Percentiles rank a stretch among this genome's conserved stretches.
These are phyloP conservation scores for Daldinia decipiens DNA, from an alignment of 495 filamentous ascomycete genomes.

Conservation along the genomic window DNA sequence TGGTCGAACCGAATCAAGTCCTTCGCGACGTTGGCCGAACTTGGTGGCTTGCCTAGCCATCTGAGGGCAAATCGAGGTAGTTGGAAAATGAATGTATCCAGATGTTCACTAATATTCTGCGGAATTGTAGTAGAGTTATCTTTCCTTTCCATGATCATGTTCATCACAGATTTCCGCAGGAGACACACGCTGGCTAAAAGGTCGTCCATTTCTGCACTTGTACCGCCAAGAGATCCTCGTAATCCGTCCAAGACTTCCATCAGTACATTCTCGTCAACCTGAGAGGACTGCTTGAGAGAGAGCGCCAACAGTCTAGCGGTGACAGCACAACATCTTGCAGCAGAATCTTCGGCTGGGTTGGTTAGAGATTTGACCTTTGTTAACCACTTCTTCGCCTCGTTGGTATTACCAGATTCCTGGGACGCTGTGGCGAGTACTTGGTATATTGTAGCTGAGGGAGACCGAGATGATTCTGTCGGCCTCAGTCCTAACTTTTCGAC, in stretches of 20 bases:
- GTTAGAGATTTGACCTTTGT: slow-evolving; percentile 50
- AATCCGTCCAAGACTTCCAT: slow-evolving; percentile 63
- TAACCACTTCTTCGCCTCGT: slow-evolving; percentile 62
- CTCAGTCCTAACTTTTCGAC: slow-evolving; percentile 41
- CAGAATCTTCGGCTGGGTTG: slow-evolving; percentile 51
- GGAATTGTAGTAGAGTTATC: slow-evolving; percentile 12
- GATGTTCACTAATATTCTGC: slow-evolving; percentile 41
- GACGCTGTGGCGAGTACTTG: slow-evolving; percentile 55
- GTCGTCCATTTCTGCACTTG: slow-evolving; percentile 72
- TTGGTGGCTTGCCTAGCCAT: slow-evolving; percentile 65
- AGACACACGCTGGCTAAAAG: slow-evolving; percentile 71
- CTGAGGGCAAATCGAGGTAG: slow-evolving; percentile 63
- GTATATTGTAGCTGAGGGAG: slow-evolving; percentile 51
- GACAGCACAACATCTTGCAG: slow-evolving; percentile 56
- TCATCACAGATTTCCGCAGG: slow-evolving; percentile 69
- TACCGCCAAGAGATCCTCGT: slow-evolving; percentile 70
- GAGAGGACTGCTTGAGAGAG: slow-evolving; percentile 51
- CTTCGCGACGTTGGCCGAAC: slow-evolving; percentile 55
- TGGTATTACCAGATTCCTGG: slow-evolving; percentile 55
- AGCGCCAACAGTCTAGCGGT: slow-evolving; percentile 58
- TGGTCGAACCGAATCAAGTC: slow-evolving; percentile 64
- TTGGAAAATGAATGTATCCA: slow-evolving; percentile 62
- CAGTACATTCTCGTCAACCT: slow-evolving; percentile 52
- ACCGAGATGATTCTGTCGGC: slow-evolving; percentile 44
- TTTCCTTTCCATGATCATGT: slow-evolving; percentile 53